Percentiles rank a stretch among this genome's conserved stretches.
Evolutionary conservation across 768 basidiomycete genomes (phyloP).

Genomic region (Filobasidium floriforme): DNA sequence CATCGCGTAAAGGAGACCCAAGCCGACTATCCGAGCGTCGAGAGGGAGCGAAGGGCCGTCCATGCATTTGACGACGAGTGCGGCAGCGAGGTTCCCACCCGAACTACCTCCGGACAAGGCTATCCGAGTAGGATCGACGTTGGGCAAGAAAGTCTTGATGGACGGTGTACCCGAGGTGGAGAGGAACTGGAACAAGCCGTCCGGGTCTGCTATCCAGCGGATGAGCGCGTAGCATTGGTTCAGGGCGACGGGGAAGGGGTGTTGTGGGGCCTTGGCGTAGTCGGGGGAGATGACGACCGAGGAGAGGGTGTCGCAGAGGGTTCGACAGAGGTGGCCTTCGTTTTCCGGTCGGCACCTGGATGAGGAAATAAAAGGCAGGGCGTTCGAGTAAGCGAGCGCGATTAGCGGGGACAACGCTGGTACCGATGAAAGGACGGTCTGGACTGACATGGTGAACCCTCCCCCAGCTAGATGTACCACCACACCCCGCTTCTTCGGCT

Average conservation of each 20-base stretch:
- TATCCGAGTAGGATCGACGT: conserved; percentile 19
- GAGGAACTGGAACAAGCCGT: conserved; percentile 13
- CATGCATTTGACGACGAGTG: conserved; percentile 11
- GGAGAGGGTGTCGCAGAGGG: conserved; percentile 18
- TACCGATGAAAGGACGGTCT: background rate
- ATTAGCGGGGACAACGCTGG: background rate
- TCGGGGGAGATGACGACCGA: conserved; percentile 21
- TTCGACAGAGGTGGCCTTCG: conserved; percentile 22
- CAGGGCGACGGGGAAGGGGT: conserved; percentile 18
- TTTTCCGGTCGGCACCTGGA: conserved; percentile 22
- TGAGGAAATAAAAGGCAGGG: conserved; percentile 2
- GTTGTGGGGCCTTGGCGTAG: conserved; percentile 23
- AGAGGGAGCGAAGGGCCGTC: conserved; percentile 7
- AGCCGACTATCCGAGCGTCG: conserved; percentile 12
- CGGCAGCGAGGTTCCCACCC: conserved; percentile 20
- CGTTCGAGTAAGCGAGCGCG: no score
- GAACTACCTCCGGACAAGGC: conserved; percentile 19
- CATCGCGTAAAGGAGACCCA: conserved; percentile 21
- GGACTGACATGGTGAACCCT: conserved; percentile 22
- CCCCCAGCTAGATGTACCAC: conserved; percentile 18
- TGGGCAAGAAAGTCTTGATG: conserved; percentile 14
- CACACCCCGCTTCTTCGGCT: conserved; percentile 17
- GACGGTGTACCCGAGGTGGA: conserved; percentile 11
- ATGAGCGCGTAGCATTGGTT: conserved; percentile 21
- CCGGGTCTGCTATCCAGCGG: conserved; percentile 16